These are phyloP conservation scores for Epichloe uncinata DNA, from an alignment of 2,329 filamentous ascomycete genomes.

Conservation along the genomic window DNA sequence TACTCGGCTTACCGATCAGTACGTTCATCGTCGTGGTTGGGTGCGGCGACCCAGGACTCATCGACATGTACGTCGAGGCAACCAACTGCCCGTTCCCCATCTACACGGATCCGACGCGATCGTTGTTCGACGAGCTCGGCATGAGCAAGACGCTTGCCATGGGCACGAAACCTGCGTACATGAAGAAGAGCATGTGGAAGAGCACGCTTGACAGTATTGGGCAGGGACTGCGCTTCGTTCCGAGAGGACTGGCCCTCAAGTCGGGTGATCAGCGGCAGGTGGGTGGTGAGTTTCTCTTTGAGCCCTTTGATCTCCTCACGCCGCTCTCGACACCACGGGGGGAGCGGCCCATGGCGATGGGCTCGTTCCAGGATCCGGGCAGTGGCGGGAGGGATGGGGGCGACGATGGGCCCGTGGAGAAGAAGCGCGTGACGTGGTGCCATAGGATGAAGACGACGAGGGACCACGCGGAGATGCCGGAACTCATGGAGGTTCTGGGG, in stretches of 20 bases:
- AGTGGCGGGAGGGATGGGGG: conserved; percentile 8
- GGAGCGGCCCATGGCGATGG: conserved; percentile 14
- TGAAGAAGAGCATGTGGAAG: conserved; percentile 39
- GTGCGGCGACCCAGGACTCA: conserved; percentile 56
- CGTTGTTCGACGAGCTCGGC: conserved; percentile 52
- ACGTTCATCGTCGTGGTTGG: conserved; percentile 59
- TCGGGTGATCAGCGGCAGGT: conserved; percentile 56
- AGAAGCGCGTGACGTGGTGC: conserved; percentile 61
- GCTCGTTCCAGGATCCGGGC: conserved; percentile 10
- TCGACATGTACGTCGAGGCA: conserved; percentile 49
- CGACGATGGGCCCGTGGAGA: conserved; percentile 23
- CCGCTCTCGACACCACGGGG: conserved; percentile 30
- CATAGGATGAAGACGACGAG: conserved; percentile 70
- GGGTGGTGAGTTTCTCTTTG: conserved; percentile 69
- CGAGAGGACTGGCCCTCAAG: conserved; percentile 44
- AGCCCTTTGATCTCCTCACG: conserved; percentile 33
- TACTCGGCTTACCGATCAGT: conserved; percentile 34
- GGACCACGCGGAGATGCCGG: conserved; percentile 61
- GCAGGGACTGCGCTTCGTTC: conserved; percentile 46
- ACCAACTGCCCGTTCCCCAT: conserved; percentile 60
- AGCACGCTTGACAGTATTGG: conserved; percentile 37
- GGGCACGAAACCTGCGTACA: conserved; percentile 50
- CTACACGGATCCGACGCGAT: conserved; percentile 59
- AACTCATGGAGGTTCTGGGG: conserved; percentile 50
- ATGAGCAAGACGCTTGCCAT: conserved; percentile 53